These are phyloP conservation scores for Diaporthe velutina DNA, from an alignment of 2,329 filamentous ascomycete genomes.

Conservation along the genomic window DNA sequence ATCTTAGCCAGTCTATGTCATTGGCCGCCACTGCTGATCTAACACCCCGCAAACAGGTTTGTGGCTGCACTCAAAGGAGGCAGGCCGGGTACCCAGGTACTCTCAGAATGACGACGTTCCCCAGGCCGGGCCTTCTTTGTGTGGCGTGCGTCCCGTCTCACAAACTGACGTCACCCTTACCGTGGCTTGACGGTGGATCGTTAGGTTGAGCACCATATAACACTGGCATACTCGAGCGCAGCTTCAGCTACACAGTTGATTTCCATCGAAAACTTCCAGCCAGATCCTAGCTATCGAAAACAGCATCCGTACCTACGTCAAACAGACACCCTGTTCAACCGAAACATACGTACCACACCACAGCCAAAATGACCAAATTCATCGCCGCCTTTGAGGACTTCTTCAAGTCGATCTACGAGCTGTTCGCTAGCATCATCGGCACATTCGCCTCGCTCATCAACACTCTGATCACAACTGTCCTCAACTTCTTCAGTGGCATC, in stretches of 20 bases:
- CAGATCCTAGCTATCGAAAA: not conserved
- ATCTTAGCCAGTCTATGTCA: not conserved
- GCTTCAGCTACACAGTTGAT: not conserved
- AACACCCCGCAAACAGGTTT: constrained; percentile 27
- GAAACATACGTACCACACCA: no score
- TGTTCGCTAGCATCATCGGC: constrained; percentile 53
- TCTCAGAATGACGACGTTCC: constrained; percentile 21
- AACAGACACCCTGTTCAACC: not conserved
- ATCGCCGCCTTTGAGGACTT: constrained; percentile 53
- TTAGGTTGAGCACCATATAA: constrained; percentile 11
- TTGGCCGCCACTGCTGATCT: constrained; percentile 22
- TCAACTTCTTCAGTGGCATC: constrained; percentile 53
- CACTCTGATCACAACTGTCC: constrained; percentile 49
- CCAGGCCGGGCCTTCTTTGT: constrained; percentile 10
- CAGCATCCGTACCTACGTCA: not conserved
- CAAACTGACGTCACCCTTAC: constrained; percentile 34
- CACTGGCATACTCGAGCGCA: not conserved
- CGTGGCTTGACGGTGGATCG: constrained; percentile 29
- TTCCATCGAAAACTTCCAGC: not conserved
- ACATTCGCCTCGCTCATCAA: constrained; percentile 52
- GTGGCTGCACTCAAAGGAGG: not conserved
- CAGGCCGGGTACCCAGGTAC: not conserved
- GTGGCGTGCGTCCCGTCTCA: constrained; percentile 4
- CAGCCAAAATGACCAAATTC: constrained; percentile 45
- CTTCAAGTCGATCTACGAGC: constrained; percentile 57